Evolutionary conservation across 2,329 filamentous ascomycete species (phyloP).

Genomic region (Polychaeton citri): DNA sequence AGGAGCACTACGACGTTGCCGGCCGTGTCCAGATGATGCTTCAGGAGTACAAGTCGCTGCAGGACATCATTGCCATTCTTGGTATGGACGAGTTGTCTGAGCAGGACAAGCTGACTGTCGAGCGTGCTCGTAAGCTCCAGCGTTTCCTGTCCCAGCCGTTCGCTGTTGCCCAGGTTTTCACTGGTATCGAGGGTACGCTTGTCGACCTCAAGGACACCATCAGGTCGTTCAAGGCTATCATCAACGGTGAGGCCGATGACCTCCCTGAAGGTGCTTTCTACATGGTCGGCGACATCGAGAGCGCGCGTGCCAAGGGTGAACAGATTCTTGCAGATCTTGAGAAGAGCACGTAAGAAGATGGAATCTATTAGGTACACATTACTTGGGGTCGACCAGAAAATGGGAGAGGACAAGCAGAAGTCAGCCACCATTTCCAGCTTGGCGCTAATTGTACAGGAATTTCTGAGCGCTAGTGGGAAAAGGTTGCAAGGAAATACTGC

Average conservation of each 20-base stretch:
- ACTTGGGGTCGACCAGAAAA: neutral
- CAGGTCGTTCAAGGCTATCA: constrained; percentile 90
- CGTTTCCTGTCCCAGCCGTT: constrained; percentile 99
- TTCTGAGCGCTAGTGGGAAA: constrained; percentile 1
- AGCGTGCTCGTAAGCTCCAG: constrained; percentile 99
- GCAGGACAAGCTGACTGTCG: constrained; percentile 98
- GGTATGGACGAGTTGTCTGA: constrained; percentile 99
- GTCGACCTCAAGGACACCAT: constrained; percentile 99
- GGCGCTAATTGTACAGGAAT: constrained; percentile 6
- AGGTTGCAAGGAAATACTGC: constrained; percentile 1
- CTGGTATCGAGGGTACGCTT: constrained; percentile 88
- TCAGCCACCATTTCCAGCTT: constrained; percentile 1
- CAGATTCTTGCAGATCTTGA: constrained; percentile 98
- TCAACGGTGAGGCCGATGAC: constrained; percentile 87
- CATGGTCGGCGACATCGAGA: constrained; percentile 96
- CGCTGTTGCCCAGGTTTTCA: constrained; percentile 78
- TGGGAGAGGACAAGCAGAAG: constrained; percentile 1
- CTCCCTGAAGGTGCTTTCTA: constrained; percentile 91
- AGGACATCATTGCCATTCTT: constrained; percentile 98
- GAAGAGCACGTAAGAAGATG: constrained; percentile 14
- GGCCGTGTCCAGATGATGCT: constrained; percentile 97
- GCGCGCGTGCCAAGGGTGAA: constrained; percentile 92
- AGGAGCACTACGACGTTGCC: constrained; percentile 94
- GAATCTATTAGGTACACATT: constrained; percentile 1
- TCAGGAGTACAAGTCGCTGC: constrained; percentile 99